Percentiles rank a stretch among this genome's conserved stretches.
Conservation (phyloP, 768 basidiomycete species). For the Phlebiopsis flavidoalba region DNA sequence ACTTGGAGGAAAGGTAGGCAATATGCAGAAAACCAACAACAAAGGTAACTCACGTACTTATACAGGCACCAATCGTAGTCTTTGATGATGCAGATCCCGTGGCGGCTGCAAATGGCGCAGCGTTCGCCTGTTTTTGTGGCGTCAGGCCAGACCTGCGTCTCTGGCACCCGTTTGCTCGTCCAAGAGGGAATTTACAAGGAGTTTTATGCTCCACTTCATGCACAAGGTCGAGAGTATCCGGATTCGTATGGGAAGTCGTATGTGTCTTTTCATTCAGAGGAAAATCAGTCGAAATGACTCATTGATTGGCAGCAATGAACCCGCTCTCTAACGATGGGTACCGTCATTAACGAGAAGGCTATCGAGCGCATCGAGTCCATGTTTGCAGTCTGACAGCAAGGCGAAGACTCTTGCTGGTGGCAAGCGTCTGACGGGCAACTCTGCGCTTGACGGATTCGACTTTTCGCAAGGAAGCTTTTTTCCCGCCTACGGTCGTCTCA, state of each 20-base stretch:
- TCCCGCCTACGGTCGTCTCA: constrained; percentile 68
- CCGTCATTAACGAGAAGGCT: constrained; percentile 64
- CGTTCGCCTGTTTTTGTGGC: constrained; percentile 84
- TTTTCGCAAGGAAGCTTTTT: constrained; percentile 72
- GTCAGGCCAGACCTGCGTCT: constrained; percentile 89
- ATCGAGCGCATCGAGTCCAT: constrained; percentile 61
- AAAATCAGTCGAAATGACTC: neutral
- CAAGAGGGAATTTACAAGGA: constrained; percentile 64
- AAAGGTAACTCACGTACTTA: neutral
- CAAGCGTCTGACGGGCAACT: constrained; percentile 52
- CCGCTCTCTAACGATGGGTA: constrained; percentile 72
- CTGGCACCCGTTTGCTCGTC: constrained; percentile 77
- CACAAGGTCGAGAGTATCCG: constrained; percentile 59
- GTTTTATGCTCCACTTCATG: constrained; percentile 57
- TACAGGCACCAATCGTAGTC: constrained; percentile 72
- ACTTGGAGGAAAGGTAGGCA: constrained; percentile 72
- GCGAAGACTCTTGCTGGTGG: constrained; percentile 59
- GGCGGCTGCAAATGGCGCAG: constrained; percentile 76
- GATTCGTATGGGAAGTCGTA: constrained; percentile 74
- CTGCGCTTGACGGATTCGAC: constrained; percentile 65
- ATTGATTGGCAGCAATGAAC: constrained; percentile 50
- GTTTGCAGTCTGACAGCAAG: constrained; percentile 38
- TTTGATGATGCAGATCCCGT: constrained; percentile 73
- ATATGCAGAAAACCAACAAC: neutral
- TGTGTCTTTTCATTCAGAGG: constrained; percentile 1